Base-by-base conservation (phyloP, 441 rosid species). In the Capsella rubella region DNA sequence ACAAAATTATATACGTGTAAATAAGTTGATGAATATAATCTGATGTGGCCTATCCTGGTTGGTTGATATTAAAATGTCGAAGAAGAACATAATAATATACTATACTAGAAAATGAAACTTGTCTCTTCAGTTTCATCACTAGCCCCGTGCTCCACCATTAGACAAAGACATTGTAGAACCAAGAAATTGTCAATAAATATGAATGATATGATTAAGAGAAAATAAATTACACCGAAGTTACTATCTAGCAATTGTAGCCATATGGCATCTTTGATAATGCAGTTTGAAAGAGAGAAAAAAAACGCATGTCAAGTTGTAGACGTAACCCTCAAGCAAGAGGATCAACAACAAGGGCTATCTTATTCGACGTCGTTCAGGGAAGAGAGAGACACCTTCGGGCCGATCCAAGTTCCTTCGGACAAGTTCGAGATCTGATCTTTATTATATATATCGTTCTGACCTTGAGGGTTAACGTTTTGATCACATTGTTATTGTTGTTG, bases 331-430 rank as follows among this genome's bases (percentile, higher is more conserved):
- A 83, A 89, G 69, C 72, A 82, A 57, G 89, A 89, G 56, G 78
- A 60, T 16, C 87, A 86, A 59, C 46, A 76, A 55, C 81, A 76
- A 32, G 3, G 9, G 80, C 79, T 93, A 78, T 79, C 81, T 25
- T 86, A 72, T 62, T 83, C 87, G 18, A 82, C 87, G 6, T 64
- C 84, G 45, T 91, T 91, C 64, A 83, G 98, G 70, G 96, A 91
- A 69, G 97, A 94, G 75, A 79, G 86, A 61, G 98, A 94, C 77
- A 91, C 97, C 27, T 94, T 94, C 45, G 98, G 97, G 3, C 95
- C 97, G 42, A 92, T 94, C 72, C 86, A 77, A 52, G 98, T 94
- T 64, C 97, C 97, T 32, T 73, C 85, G 16, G 89, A 94, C 76
- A 94, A 81, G 98, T 90, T 77, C 39, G 83, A 77, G 28, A 54